Evolutionary conservation across 805 yeast species (phyloP).

Genomic region (Lipomyces starkeyi): DNA sequence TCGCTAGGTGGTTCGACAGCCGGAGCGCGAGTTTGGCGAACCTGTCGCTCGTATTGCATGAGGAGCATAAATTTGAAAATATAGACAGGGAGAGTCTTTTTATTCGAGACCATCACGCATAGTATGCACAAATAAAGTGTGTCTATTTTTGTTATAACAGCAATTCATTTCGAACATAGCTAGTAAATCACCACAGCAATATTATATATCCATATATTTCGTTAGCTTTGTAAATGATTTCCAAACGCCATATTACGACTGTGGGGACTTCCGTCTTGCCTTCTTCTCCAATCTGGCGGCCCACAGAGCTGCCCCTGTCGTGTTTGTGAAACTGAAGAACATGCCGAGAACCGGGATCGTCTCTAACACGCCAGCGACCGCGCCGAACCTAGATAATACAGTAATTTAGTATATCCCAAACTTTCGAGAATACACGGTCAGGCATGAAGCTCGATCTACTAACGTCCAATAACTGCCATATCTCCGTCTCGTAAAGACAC

Average conservation of each 20-base stretch:
- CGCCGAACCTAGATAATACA: slow-evolving; percentile 28
- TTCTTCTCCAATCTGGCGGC: slow-evolving; percentile 31
- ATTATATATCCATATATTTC: background rate
- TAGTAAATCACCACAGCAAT: background rate
- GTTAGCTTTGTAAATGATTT: background rate
- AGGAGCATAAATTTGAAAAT: slow-evolving; percentile 5
- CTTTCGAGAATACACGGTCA: background rate
- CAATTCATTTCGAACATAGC: background rate
- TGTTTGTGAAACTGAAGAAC: slow-evolving; percentile 35
- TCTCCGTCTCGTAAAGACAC: slow-evolving; percentile 24
- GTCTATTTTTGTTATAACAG: background rate
- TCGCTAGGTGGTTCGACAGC: slow-evolving; percentile 34
- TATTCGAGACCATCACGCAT: background rate
- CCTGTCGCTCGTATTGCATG: slow-evolving; percentile 35
- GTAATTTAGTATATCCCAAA: background rate
- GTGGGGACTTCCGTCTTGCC: background rate
- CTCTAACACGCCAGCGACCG: slow-evolving; percentile 32
- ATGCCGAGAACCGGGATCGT: slow-evolving; percentile 33
- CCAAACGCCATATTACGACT: background rate
- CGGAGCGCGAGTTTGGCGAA: slow-evolving; percentile 34
- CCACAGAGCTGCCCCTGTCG: slow-evolving; percentile 40
- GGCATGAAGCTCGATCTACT: slow-evolving; percentile 7
- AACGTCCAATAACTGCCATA: slow-evolving; percentile 34
- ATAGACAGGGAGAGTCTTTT: background rate
- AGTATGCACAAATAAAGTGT: background rate